Percentiles rank a stretch among this genome's conserved stretches.
phyloP scores from a whole-genome alignment of 2,329 filamentous ascomycete species.

The Fusarium cicatricum region DNA sequence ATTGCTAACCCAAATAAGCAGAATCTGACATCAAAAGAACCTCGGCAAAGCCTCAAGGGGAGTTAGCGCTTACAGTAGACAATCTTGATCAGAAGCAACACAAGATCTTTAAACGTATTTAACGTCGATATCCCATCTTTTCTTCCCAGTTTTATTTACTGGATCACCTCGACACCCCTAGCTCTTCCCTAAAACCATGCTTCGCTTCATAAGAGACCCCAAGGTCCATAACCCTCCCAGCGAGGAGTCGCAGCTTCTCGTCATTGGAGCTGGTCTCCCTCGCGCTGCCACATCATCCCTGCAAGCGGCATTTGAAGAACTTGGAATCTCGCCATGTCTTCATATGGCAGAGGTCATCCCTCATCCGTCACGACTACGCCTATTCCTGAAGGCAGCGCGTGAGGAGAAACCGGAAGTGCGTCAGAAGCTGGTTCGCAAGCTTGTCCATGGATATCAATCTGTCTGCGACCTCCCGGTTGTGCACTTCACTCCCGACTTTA shows the following conservation, averaged over 20 bases:
- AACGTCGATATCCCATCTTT: too few species aligned
- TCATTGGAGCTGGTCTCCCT: constrained; percentile 45
- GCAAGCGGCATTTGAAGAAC: constrained; percentile 45
- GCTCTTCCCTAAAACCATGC: background rate
- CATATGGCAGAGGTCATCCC: constrained; percentile 46
- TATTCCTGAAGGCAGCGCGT: constrained; percentile 40
- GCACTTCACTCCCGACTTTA: constrained; percentile 47
- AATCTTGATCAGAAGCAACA: too few species aligned
- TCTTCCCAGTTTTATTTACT: too few species aligned
- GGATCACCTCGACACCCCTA: too few species aligned
- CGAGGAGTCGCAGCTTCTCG: constrained; percentile 16
- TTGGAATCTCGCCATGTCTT: constrained; percentile 44
- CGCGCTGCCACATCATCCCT: constrained; percentile 49
- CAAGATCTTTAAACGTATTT: too few species aligned
- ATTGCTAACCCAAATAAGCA: too few species aligned
- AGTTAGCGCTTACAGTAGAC: too few species aligned
- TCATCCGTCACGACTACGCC: constrained; percentile 32
- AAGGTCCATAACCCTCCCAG: constrained; percentile 6
- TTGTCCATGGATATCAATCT: constrained; percentile 45
- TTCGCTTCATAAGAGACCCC: constrained; percentile 31
- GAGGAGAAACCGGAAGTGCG: constrained; percentile 41
- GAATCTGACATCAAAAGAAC: too few species aligned
- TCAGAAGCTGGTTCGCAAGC: constrained; percentile 41
- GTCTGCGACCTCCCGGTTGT: constrained; percentile 44
- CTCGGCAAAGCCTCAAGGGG: too few species aligned